A percentile compares a stretch with the other conserved stretches of the same genome.
Conservation (phyloP, 2,329 filamentous ascomycete genomes). For the Domatiomyces catenatus region DNA sequence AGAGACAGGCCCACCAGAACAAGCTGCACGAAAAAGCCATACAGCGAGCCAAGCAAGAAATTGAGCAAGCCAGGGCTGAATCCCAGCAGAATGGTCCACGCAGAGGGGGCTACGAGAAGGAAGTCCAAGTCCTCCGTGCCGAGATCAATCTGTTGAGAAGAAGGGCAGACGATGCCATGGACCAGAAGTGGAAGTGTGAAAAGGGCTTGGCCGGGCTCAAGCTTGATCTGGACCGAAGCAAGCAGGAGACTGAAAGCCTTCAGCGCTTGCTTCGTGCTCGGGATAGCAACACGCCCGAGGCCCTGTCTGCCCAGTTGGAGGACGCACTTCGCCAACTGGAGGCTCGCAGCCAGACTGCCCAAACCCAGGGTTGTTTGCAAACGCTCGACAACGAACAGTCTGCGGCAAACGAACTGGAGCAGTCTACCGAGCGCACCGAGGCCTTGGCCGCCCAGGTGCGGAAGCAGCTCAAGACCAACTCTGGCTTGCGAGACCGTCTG, state of each 20-base stretch:
- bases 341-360: conserved; percentile 46
- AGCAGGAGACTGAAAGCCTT: conserved; percentile 80
- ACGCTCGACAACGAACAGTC: conserved; percentile 55
- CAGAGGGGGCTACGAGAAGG: conserved; percentile 66
- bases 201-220: conserved; percentile 77
- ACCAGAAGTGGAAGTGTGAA: conserved; percentile 92
- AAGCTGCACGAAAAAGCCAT: conserved; percentile 72
- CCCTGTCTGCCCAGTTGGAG: conserved; percentile 48
- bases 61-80: conserved; percentile 50
- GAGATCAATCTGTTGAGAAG: conserved; percentile 74
- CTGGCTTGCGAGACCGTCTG: conserved; percentile 58
- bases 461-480: conserved; percentile 64
- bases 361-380: conserved; percentile 42
- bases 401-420: conserved; percentile 53
- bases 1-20: conserved; percentile 72
- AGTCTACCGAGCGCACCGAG: conserved; percentile 63
- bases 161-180: conserved; percentile 81
- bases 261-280: conserved; percentile 64
- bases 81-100: conserved; percentile 43
- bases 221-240: conserved; percentile 90
- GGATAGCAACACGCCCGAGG: conserved; percentile 59
- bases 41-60: conserved; percentile 58
- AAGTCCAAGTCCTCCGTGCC: conserved; percentile 62
- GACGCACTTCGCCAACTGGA: conserved; percentile 62
- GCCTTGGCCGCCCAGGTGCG: conserved; percentile 65